Evolutionary conservation across 805 yeast species (phyloP).

Genomic region (Ogataea paraovalis): DNA sequence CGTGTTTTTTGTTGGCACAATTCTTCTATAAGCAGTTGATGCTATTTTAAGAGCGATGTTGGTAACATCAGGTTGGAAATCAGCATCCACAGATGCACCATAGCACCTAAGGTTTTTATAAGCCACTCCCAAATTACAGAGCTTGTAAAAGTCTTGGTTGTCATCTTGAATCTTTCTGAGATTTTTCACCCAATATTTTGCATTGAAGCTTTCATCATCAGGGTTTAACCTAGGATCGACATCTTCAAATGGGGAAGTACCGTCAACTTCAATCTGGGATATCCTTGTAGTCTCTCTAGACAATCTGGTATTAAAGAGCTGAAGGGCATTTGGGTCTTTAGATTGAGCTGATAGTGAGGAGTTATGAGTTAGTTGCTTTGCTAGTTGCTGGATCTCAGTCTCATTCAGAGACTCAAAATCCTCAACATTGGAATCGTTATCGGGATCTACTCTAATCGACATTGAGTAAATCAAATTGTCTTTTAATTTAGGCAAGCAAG

Average conservation of each 20-base stretch:
- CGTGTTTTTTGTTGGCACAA: slow-evolving; percentile 8
- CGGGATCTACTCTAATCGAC: slow-evolving; percentile 10
- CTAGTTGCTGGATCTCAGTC: slow-evolving; percentile 35
- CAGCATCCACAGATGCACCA: slow-evolving; percentile 58
- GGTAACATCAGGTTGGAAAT: slow-evolving; percentile 52
- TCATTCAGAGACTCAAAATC: slow-evolving; percentile 34
- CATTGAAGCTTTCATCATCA: slow-evolving; percentile 45
- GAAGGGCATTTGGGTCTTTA: neutral
- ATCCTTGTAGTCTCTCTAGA: slow-evolving; percentile 28
- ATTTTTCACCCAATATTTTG: slow-evolving; percentile 60
- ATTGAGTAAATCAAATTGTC: neutral
- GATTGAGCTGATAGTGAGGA: slow-evolving; percentile 1
- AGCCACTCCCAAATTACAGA: slow-evolving; percentile 51
- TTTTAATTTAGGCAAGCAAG: no score
- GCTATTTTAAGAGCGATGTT: slow-evolving; percentile 35
- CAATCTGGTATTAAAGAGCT: slow-evolving; percentile 28
- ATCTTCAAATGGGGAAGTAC: slow-evolving; percentile 33
- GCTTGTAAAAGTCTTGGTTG: slow-evolving; percentile 62
- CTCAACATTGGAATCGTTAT: slow-evolving; percentile 14
- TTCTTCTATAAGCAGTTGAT: slow-evolving; percentile 8
- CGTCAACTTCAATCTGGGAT: slow-evolving; percentile 36
- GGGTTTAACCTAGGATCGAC: slow-evolving; percentile 46
- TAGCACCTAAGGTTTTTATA: slow-evolving; percentile 52
- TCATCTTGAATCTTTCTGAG: slow-evolving; percentile 43
- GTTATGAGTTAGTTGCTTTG: slow-evolving; percentile 29